These are phyloP conservation scores for Clitopilus hobsonii DNA, from an alignment of 768 basidiomycete species.

Conservation along the genomic window DNA sequence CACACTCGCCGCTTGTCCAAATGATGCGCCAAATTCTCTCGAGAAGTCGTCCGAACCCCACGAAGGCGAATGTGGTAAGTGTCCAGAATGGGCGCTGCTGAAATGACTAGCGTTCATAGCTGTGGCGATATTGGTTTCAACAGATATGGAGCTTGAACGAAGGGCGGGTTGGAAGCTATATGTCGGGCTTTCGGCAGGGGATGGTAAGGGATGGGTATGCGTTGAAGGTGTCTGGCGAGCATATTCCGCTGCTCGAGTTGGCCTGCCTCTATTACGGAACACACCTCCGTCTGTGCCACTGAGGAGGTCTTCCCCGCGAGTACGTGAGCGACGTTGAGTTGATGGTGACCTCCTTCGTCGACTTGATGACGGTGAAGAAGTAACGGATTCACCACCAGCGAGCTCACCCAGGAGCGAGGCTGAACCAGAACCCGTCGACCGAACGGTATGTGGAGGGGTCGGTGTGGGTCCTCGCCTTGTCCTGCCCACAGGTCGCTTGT, in stretches of 20 bases:
- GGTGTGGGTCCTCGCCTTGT: background rate
- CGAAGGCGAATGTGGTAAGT: background rate
- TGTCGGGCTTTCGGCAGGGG: background rate
- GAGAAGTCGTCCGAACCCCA: background rate
- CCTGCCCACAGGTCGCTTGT: constrained; percentile 19
- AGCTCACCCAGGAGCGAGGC: background rate
- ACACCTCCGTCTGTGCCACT: background rate
- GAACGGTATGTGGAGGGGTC: background rate
- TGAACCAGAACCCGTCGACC: background rate
- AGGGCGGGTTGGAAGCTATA: background rate
- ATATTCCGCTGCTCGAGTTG: background rate
- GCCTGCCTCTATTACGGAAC: background rate
- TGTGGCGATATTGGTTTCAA: background rate
- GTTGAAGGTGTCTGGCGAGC: background rate
- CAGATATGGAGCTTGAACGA: background rate
- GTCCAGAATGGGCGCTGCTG: background rate
- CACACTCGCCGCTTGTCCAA: background rate
- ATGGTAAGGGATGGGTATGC: background rate
- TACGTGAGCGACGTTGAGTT: background rate
- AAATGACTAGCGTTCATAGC: background rate
- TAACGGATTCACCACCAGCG: background rate
- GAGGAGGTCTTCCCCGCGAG: background rate
- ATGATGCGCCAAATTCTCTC: background rate
- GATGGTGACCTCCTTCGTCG: background rate
- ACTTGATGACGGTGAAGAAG: background rate